Conservation (phyloP, 306 rosid genomes). For the Cucumis hystrix region DNA sequence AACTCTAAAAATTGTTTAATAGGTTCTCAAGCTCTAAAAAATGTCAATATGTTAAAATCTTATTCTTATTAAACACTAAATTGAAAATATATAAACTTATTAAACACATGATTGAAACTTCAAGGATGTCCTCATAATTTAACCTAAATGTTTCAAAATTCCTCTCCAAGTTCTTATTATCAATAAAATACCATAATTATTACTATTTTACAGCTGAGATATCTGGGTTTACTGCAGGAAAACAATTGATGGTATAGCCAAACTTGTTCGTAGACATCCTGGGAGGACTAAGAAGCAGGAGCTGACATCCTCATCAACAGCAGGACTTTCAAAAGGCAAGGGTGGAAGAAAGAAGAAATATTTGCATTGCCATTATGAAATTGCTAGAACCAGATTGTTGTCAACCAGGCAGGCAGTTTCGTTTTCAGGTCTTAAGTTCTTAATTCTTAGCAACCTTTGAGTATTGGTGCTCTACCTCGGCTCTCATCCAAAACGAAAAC, state of each 20-base stretch:
- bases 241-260: slow-evolving; percentile 61
- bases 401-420: neutral
- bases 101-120: too few species aligned
- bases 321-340: slow-evolving; percentile 6
- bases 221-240: slow-evolving; percentile 36
- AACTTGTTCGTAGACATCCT: slow-evolving; percentile 78
- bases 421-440: neutral
- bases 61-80: neutral
- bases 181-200: neutral
- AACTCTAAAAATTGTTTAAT: too few species aligned
- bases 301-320: neutral
- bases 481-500: neutral
- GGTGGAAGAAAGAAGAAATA: neutral
- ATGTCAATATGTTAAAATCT: too few species aligned
- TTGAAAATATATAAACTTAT: neutral
- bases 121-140: too few species aligned
- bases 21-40: too few species aligned
- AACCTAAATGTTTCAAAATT: neutral
- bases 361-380: neutral
- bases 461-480: neutral
- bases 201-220: neutral
- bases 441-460: neutral
- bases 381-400: neutral
- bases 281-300: slow-evolving; percentile 23
- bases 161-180: neutral